Base-by-base conservation (phyloP, 2,329 filamentous ascomycete genomes). In the Intubia oerlemansii region DNA sequence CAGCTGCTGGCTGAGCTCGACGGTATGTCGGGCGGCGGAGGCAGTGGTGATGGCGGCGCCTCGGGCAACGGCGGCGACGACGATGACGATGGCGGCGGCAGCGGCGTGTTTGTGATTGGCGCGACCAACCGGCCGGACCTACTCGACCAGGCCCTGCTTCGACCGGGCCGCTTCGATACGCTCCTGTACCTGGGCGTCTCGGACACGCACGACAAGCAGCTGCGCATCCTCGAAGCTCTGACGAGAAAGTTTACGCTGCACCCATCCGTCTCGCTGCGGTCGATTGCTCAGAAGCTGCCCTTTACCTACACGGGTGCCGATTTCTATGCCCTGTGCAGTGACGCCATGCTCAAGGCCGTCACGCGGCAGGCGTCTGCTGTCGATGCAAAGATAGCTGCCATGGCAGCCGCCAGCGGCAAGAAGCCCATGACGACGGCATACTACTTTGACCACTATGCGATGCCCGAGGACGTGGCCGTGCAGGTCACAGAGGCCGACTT, bases 321-420 rank as follows among this genome's bases (percentile, higher is more conserved):
- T 53, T 74, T 98, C 45, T 98, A 98, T 51, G 88, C 88, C 1
- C 63, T 98, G 13, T 95, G 85, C 56, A 92, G 82, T 24, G 88
- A 98, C 49, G 82, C 88, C 29, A 98, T 98, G 88, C 74, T 98
- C 40, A 95, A 98, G 50, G 88, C 88, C 13, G 85, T 98, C 33
- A 98, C 88, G 3, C 71, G 88, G 5, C 80, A 90, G 45, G 82
- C 88, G 3, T 65, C 69, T 2, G 60, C 67, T 2, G 84, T 95
- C 3, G 88, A 98, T 46, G 59, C 66, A 28, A 88, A 88, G 49
- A 77, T 98, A 39, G 63, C 64, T 14, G 57, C 61, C 5, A 57
- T 91, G 47, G 79, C 79, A 25, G 39, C 21, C 42, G 38, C 36
- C 42, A 29, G 33, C 43, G 29, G 25, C 28, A 39, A 34, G 27